Conservation (phyloP, 2,329 filamentous ascomycete genomes). For the Cladosporium sp. region DNA sequence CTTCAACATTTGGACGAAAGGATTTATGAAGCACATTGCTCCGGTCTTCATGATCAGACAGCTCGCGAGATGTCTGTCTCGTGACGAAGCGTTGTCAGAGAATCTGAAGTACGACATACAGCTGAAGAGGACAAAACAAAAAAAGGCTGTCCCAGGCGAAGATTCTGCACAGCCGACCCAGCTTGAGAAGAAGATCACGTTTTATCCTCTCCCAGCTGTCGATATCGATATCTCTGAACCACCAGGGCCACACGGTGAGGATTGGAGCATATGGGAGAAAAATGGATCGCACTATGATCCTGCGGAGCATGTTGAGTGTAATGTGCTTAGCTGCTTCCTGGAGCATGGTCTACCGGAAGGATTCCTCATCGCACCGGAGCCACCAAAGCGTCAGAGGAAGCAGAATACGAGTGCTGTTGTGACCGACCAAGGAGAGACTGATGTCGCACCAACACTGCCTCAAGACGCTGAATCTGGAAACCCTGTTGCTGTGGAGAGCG, state of each 20-base stretch:
- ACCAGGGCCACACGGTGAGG: slow-evolving; percentile 28
- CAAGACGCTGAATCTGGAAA: neutral
- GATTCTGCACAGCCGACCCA: slow-evolving; percentile 24
- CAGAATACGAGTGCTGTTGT: neutral
- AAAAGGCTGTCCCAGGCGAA: slow-evolving; percentile 28
- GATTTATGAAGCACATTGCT: slow-evolving; percentile 43
- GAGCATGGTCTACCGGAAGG: slow-evolving; percentile 33
- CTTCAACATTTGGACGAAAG: slow-evolving; percentile 44
- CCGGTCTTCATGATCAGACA: slow-evolving; percentile 40
- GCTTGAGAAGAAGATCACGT: slow-evolving; percentile 39
- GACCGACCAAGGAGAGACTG: neutral
- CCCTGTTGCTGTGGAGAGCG: neutral
- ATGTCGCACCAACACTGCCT: neutral
- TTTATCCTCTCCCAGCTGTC: slow-evolving; percentile 40
- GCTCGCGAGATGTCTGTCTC: slow-evolving; percentile 25
- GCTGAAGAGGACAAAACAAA: slow-evolving; percentile 34
- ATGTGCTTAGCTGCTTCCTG: slow-evolving; percentile 41
- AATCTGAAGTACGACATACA: slow-evolving; percentile 37
- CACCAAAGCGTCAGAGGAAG: slow-evolving; percentile 10
- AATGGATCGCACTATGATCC: slow-evolving; percentile 40
- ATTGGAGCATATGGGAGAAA: slow-evolving; percentile 36
- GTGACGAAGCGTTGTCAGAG: slow-evolving; percentile 24
- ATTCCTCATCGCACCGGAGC: slow-evolving; percentile 7
- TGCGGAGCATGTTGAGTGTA: slow-evolving; percentile 38
- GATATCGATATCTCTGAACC: slow-evolving; percentile 28